Evolutionary conservation across 2,329 filamentous ascomycete species (phyloP), one percentile per base, ranked within the genome.

Genomic region (Fusarium sp.): DNA sequence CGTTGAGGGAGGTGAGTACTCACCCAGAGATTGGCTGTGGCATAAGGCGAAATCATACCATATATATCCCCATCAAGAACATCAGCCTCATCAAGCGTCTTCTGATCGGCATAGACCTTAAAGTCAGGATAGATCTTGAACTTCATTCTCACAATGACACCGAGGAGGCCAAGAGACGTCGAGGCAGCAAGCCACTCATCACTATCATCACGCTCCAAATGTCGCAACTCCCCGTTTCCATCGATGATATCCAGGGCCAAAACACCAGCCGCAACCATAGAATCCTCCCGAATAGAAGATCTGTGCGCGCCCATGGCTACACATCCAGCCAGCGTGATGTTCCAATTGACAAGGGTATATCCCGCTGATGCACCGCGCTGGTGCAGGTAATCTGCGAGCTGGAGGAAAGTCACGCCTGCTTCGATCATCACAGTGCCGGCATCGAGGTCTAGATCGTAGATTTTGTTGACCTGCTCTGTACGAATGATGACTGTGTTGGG

Each of bases 81-180:
- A 11, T 64, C 38, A 15, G 15, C 19, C 11, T 64, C 58, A 1
- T 64, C 45, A 0, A 45, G 11, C 1, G 58, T 64, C 14, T 64
- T 63, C 10, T 64, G 58, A 4, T 64, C 61, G 3, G 58, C 58
- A 6, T 64, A 64, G 10, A 64, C 61, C 33, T 64, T 64, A 0
- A 64, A 64, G n/a, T 64, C 58, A 1, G 58, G 58, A 35, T 64
- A 64, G n/a, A 64, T 33, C 27, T 64, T 64, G 12, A 64, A 64
- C 4, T 64, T 63, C 33, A 64, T 64, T 6, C 58, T 63, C 1
- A 63, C 58, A 5, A 64, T 64, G 4, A 64, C 38, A 23, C 61
- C 61, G 0, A 64, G 1, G 0, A 64, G 45, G 0, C 61, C 61
- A 9, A 64, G 12, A 1, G 61, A 64, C 1, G 58, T 64, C 3